These are phyloP conservation scores for Colletotrichum tamarilloi DNA, from an alignment of 2,329 filamentous ascomycete species.

Conservation along the genomic window DNA sequence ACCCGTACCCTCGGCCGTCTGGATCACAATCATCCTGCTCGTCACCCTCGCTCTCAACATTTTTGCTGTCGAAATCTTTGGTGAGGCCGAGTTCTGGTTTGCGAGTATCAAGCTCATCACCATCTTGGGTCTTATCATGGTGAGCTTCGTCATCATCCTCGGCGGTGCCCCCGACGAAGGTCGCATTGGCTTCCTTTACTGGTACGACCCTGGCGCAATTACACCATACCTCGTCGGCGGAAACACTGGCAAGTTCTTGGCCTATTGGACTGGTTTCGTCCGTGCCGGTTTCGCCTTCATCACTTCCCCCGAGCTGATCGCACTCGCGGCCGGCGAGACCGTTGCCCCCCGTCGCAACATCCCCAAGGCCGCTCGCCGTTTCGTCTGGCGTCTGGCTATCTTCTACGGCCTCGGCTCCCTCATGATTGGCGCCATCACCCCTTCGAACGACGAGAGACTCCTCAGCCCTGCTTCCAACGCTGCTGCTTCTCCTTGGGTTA, in stretches of 20 bases:
- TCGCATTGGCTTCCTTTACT: constrained; percentile 54
- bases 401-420: constrained; percentile 74
- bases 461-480: constrained; percentile 68
- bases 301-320: constrained; percentile 71
- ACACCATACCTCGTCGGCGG: constrained; percentile 59
- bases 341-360: constrained; percentile 73
- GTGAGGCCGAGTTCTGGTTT: constrained; percentile 72
- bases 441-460: constrained; percentile 73
- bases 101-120: constrained; percentile 70
- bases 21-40: constrained; percentile 68
- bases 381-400: constrained; percentile 70
- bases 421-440: constrained; percentile 69
- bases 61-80: constrained; percentile 66
- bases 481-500: constrained; percentile 70
- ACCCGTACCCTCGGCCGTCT: constrained; percentile 63
- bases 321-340: constrained; percentile 73
- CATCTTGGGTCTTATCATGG: constrained; percentile 67
- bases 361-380: constrained; percentile 71
- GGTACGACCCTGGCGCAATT: constrained; percentile 55
- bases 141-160: constrained; percentile 66
- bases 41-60: constrained; percentile 67
- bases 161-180: constrained; percentile 64
- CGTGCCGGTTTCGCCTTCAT: constrained; percentile 72
- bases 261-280: constrained; percentile 67
- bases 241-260: constrained; percentile 64